Evolutionary conservation across 768 basidiomycete species (phyloP), one percentile per base, ranked within the genome.

Genomic region (Leucosporidium scottii): DNA sequence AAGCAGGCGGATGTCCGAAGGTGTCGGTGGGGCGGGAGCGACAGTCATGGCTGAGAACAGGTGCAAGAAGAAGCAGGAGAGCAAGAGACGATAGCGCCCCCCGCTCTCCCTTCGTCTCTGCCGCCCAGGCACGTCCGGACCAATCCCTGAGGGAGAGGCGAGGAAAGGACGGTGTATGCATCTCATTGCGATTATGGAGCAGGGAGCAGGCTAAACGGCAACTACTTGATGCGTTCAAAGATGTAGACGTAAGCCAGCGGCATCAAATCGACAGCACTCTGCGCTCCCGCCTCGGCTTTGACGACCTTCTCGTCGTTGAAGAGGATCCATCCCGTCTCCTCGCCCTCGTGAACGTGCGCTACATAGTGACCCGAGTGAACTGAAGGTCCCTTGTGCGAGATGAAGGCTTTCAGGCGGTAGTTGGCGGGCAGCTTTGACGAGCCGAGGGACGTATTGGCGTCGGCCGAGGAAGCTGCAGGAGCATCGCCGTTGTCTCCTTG

Each of bases 311-410:
- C 69, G 56, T 73, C 67, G 27, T 70, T 68, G 65, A 68, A 74
- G 20, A 71, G 51, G 23, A 69, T 58, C 67, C 65, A 70, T 25
- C 36, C 5, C 93, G 93, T 80, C 44, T 80, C 84, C 1, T 67
- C 72, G 28, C 76, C 76, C 9, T 65, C 61, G 62, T 83, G 80
- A 36, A 91, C 82, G 75, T 93, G 90, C 30, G 90, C 90, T 18
- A 93, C 90, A 74, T 96, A 94, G 74, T 92, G 93, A 0, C 88
- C 93, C 0, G 91, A 94, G 76, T 97, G 94, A 30, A 93, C 91
- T 0, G 90, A 93, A 0, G 90, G 89, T 0, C 94, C 93, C 75
- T 96, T 98, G 81, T 99, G 94, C 59, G 93, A 96, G 75, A 99
- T 86, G 81, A 98, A 99, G 13, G 90, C 92, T 76, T 92, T 89